These are phyloP conservation scores for Pestalotiopsis sp. DNA, from an alignment of 2,329 filamentous ascomycete species.

Conservation along the genomic window DNA sequence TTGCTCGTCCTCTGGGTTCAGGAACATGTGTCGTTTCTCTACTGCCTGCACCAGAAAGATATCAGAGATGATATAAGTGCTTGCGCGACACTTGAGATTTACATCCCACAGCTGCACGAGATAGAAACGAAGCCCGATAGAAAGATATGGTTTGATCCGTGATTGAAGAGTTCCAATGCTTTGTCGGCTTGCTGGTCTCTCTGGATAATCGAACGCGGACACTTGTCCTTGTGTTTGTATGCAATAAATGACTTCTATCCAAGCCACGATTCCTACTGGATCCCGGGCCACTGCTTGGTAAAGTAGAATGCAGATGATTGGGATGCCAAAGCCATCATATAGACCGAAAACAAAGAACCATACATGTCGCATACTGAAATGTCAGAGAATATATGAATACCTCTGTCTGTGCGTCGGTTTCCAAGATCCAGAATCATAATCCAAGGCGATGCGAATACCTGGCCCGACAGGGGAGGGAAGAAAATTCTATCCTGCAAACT, in stretches of 20 bases:
- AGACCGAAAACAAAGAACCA: background rate
- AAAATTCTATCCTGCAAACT: background rate
- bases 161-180: background rate
- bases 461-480: background rate
- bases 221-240: no score
- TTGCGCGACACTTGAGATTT: no score
- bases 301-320: no score
- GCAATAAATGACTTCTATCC: no score
- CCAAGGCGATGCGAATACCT: background rate
- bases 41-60: no score
- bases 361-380: no score
- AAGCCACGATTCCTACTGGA: no score
- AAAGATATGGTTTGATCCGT: background rate
- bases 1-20: no score
- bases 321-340: background rate
- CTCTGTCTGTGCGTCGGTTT: background rate
- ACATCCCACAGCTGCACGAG: no score
- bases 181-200: background rate
- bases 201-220: background rate
- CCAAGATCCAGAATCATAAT: background rate
- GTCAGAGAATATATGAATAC: background rate
- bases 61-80: no score
- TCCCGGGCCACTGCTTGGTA: no score
- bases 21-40: no score
- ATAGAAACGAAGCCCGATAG: background rate